phyloP scores from a whole-genome alignment of 164 flowering plant genomes.

The Sextonia rubra region DNA sequence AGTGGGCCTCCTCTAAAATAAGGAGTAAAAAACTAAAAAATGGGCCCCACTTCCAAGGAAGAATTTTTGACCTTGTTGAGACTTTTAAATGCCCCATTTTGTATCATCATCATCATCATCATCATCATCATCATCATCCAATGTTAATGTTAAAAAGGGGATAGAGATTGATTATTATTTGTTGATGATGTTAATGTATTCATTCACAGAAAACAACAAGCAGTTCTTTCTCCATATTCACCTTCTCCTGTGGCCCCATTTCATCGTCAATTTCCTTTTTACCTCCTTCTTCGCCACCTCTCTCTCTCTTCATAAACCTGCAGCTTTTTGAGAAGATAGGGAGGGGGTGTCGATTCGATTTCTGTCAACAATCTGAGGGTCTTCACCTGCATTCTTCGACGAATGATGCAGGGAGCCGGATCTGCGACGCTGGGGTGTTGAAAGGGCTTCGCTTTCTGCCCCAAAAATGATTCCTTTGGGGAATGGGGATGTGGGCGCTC shows the following conservation, averaged over 20 bases:
- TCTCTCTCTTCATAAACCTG: background rate
- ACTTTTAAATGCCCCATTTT: too few species aligned
- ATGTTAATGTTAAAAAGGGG: conserved; percentile 10
- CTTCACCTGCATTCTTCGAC: conserved; percentile 1
- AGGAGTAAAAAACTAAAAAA: too few species aligned
- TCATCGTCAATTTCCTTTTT: background rate
- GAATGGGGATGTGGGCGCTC: conserved; percentile 26
- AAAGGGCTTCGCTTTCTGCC: background rate
- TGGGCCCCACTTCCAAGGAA: too few species aligned
- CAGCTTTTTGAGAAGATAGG: background rate
- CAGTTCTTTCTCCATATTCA: background rate
- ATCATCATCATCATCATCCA: too few species aligned
- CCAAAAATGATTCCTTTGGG: conserved; percentile 13
- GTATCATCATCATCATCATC: too few species aligned
- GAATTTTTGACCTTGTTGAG: too few species aligned
- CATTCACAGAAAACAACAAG: conserved; percentile 7
- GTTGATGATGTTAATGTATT: background rate
- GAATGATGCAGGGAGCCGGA: conserved; percentile 7
- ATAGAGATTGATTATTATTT: background rate
- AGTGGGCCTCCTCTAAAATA: too few species aligned
- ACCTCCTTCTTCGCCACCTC: background rate
- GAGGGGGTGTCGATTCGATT: background rate
- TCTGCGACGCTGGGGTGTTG: conserved; percentile 11
- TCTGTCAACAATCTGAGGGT: background rate
- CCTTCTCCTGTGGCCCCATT: too few species aligned